Evolutionary conservation across 257 asterid genomes (phyloP), one percentile per base, ranked within the genome.

Genomic region (Linderniella brevidens): DNA sequence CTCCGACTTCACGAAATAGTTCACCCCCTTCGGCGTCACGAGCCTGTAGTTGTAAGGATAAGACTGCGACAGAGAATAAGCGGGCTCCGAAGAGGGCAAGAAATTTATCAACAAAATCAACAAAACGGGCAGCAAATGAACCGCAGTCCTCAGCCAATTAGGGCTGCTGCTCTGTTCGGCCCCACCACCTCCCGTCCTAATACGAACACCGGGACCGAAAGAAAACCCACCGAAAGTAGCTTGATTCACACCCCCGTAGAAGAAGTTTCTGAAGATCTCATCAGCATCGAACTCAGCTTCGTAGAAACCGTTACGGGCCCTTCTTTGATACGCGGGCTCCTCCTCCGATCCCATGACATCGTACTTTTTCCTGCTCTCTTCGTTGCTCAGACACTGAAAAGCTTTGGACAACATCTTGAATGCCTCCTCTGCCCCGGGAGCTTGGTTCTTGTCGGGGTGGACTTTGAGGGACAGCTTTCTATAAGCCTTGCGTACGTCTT

Each of bases 371-470:
- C 98, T 66, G 45, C 68, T 63, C 60, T 85, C 95, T 48, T 72
- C 94, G 44, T 80, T 60, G 45, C 92, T 83, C 76, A 83, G 68
- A 65, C 97, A 87, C 63, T 87, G 87, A 60, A 87, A 87, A 13
- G 95, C 94, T 71, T 75, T 88, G 1, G 98, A 88, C 0, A 88
- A 94, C 72, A 60, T 70, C 82, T 88, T 88, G 57, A 88, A 88
- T n/a, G 93, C 92, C 60, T 88, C 98, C 64, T 88, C 98, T 1
- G 98, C 77, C 11, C 94, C 98, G 0, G 98, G 98, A 0, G 98
- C 94, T 25, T 66, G 71, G 65, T 88, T 88, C 68, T 88, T 88
- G 65, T 84, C 98, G 11, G 98, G 98, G 67, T 88, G 98, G 53
- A 88, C 98, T 64, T 84, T 88, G 69, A 88, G 52, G 0, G 98